Conservation (phyloP, 1,284 basidiomycete species). For the Ganoderma resinaceum region DNA sequence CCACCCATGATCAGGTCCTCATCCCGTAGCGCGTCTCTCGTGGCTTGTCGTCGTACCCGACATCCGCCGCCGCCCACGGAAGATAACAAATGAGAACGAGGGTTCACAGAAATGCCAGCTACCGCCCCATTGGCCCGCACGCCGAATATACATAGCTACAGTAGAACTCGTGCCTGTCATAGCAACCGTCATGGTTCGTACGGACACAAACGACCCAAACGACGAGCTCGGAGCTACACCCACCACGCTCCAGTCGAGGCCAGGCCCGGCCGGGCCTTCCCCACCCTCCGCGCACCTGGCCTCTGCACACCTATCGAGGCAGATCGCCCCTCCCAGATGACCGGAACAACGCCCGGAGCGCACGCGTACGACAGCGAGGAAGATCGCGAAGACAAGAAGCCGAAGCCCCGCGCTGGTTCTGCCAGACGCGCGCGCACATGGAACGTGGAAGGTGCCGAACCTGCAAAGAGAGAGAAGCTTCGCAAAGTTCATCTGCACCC, state of each 20-base stretch:
- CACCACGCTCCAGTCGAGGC: neutral
- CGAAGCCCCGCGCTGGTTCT: neutral
- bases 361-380: neutral
- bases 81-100: too few species aligned
- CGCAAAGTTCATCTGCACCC: neutral
- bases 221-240: neutral
- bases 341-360: neutral
- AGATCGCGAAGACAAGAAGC: neutral
- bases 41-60: too few species aligned
- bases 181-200: too few species aligned
- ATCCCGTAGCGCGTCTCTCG: too few species aligned
- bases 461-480: neutral
- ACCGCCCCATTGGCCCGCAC: neutral
- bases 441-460: neutral
- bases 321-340: neutral
- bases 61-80: too few species aligned
- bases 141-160: neutral
- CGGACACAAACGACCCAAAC: too few species aligned
- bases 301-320: neutral
- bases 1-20: too few species aligned
- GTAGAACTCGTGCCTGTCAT: neutral
- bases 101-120: too few species aligned
- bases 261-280: neutral
- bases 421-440: neutral
- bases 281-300: neutral